Percentiles rank a stretch among this genome's conserved stretches.
These are phyloP conservation scores for Silene uniflora DNA, from an alignment of 148 eudicot genomes.

Conservation along the genomic window DNA sequence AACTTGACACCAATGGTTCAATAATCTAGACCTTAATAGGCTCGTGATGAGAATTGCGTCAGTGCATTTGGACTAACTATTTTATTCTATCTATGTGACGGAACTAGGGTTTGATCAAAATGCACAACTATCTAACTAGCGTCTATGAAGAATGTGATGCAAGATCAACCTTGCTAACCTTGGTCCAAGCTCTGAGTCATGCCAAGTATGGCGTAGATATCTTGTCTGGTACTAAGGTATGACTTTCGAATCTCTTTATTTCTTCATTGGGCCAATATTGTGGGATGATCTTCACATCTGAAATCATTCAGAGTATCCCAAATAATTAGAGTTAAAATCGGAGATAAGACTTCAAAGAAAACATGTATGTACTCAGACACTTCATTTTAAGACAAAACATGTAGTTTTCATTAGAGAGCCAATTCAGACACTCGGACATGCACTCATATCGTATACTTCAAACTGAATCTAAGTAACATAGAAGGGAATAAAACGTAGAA, in stretches of 20 bases:
- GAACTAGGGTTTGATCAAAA: constrained; percentile 73
- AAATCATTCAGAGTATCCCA: neutral
- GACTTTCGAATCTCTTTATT: constrained; percentile 20
- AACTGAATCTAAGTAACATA: no score
- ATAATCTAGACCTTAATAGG: no score
- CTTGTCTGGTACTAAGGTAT: constrained; percentile 88
- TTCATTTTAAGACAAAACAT: no score
- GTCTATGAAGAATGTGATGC: constrained; percentile 99
- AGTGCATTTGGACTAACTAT: neutral
- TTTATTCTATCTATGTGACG: neutral
- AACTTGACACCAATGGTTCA: no score
- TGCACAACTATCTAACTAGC: constrained; percentile 94
- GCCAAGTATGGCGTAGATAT: constrained; percentile 93
- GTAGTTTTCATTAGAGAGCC: no score
- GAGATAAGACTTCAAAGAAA: neutral
- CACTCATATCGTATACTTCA: no score
- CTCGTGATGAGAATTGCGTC: neutral
- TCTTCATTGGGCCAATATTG: neutral
- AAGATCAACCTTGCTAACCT: constrained; percentile 84
- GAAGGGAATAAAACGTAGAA: no score
- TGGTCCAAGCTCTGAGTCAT: constrained; percentile 91
- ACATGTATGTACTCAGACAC: no score
- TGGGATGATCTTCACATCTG: neutral
- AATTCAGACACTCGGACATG: no score
- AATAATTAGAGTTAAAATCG: neutral